Base-by-base conservation (phyloP, 176 grass and related monocot genomes). In the Eragrostis curvula region DNA sequence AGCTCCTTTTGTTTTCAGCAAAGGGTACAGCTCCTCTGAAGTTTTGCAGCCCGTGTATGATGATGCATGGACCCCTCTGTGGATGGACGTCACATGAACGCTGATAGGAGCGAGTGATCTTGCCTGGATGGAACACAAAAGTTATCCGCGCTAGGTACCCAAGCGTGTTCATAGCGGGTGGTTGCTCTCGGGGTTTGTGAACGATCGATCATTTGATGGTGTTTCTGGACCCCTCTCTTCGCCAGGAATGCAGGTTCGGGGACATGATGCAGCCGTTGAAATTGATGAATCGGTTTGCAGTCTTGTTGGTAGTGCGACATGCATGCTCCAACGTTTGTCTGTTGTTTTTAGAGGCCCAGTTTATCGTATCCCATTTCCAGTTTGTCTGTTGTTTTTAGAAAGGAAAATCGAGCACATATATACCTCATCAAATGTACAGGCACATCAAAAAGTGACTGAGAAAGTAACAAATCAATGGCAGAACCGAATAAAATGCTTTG, bases 261-360 rank as follows among this genome's bases (percentile, higher is more conserved):
- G 53, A 29, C 7, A 87, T 81, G 85, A 83, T 78, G 73, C 9
- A 47, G 20, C 27, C 0, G 50, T 79, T 73, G 57, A 73, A 83
- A 17, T 5, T 82, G 68, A 57, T 6, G 32, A 17, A 7, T 18
- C 11, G 15, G 25, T 42, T 66, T 45, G 55, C 7, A 0, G 43
- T 7, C 30, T 17, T 43, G n/a, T 45, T 24, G 24, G 49, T 72
- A 5, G 67, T 13, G 30, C 45, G 66, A 3, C 36, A 79, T 68
- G 49, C 68, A 71, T 59, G 70, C 57, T 43, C 25, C 23, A 56
- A 23, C 36, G 13, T 2, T 77, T 77, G 72, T 83, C 36, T 53
- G 27, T 6, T 16, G 7, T 25, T 17, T n/a, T 18, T 3, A n/a
- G 65, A 5, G 84, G 18, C 39, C 15, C 23, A 12, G 36, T 24